Conservation (phyloP, 1,139 yeast genomes). For the Pichia cactophila region DNA sequence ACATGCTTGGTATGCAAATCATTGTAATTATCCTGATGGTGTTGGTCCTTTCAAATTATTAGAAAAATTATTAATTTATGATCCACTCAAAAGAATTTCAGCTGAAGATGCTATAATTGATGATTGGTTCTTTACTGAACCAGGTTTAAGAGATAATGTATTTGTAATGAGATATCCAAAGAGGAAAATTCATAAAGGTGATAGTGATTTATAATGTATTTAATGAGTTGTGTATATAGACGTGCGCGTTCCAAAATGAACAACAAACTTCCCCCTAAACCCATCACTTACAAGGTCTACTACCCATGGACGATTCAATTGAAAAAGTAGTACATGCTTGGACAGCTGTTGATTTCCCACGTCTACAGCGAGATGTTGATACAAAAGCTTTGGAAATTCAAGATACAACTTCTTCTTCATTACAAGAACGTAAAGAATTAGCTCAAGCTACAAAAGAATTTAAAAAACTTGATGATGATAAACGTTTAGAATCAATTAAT, state of each 20-base stretch:
- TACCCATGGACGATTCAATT: slow-evolving; percentile 16
- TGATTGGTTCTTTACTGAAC: slow-evolving; percentile 62
- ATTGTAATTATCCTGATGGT: slow-evolving; percentile 59
- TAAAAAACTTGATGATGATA: slow-evolving; percentile 58
- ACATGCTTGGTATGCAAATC: slow-evolving; percentile 72
- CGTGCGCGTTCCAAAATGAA: too few relatives aligned
- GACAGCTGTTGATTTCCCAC: slow-evolving; percentile 65
- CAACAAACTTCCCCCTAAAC: too few relatives aligned
- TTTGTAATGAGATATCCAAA: slow-evolving; percentile 67
- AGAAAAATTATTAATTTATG: slow-evolving; percentile 61
- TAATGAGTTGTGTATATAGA: too few relatives aligned
- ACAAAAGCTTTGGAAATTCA: slow-evolving; percentile 67
- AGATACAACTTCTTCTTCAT: slow-evolving; percentile 58
- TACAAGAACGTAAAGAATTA: slow-evolving; percentile 63
- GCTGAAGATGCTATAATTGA: slow-evolving; percentile 72
- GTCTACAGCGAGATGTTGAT: slow-evolving; percentile 65
- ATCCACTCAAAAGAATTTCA: slow-evolving; percentile 72
- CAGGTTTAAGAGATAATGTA: slow-evolving; percentile 62
- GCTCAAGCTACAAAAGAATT: slow-evolving; percentile 81
- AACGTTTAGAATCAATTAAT: slow-evolving; percentile 60
- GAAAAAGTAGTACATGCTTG: slow-evolving; percentile 68
- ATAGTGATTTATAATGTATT: background rate
- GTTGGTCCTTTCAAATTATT: slow-evolving; percentile 38
- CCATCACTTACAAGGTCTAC: background rate
- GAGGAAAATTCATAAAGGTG: slow-evolving; percentile 65